Evolutionary conservation across 1,284 basidiomycete species (phyloP), one percentile per base, ranked within the genome.

Genomic region (Grifola frondosa): DNA sequence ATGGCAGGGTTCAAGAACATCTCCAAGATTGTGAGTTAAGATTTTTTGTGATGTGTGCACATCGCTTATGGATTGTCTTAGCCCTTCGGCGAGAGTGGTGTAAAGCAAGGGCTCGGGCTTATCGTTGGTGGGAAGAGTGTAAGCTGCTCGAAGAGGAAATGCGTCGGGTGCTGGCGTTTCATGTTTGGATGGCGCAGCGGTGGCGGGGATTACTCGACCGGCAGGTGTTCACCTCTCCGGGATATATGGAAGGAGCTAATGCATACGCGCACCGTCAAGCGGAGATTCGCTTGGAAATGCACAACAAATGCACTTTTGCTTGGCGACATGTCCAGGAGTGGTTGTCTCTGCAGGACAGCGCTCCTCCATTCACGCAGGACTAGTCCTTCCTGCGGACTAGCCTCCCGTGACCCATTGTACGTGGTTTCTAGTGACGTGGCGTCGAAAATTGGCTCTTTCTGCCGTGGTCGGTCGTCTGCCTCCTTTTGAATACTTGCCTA

Each of bases 31-130:
- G 48, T 49, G 23, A 11, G 40, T 38, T n/a, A n/a, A n/a, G n/a
- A n/a, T 6, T 22, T 30, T n/a, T 17, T 6, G 5, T 34, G 11
- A 6, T 34, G 12, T 11, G 6, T n/a, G 23, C 28, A 21, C 9
- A n/a, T 15, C n/a, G 11, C 33, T 23, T 13, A 24, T 29, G n/a
- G n/a, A 11, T 24, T 37, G 25, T n/a, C 62, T 70, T 29, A 65
- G 69, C 7, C 65, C 24, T 40, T 4, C 39, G 30, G 5, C 24
- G 32, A 1, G 44, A 50, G n/a, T 53, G 48, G 48, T 28, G 32
- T 9, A 50, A 47, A 17, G 30, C 33, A 4, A 24, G 37, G 7
- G 51, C 48, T 2, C 40, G 49, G 9, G 40, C 40, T 6, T 20
- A 13, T 7, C 39, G 51, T 5, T 53, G 51, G 51, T 11, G n/a